Conservation (phyloP, 306 rosid genomes). For the Dalbergia oliveri region DNA sequence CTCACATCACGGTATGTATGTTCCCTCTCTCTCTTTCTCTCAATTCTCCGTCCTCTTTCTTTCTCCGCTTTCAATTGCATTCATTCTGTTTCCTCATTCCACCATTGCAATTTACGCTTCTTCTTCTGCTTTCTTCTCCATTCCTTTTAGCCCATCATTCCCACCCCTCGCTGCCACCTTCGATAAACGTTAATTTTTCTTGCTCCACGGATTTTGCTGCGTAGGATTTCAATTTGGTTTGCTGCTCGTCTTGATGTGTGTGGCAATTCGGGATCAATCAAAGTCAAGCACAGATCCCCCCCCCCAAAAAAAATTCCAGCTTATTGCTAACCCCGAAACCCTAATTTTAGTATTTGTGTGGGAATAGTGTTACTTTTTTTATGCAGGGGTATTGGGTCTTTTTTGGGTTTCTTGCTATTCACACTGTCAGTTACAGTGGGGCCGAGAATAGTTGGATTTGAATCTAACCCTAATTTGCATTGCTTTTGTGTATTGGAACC, state of each 20-base stretch:
- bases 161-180: not conserved
- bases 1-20: conserved; percentile 35
- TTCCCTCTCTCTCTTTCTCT: not conserved
- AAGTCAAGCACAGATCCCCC: not conserved
- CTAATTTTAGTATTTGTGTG: conserved; percentile 12
- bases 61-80: not conserved
- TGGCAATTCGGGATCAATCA: conserved; percentile 22
- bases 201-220: not conserved
- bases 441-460: conserved; percentile 2
- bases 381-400: not conserved
- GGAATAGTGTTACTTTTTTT: not conserved
- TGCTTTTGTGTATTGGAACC: conserved; percentile 31
- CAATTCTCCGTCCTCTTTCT: not conserved
- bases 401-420: not conserved
- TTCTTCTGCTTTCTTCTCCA: not conserved
- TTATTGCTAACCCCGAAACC: conserved; percentile 5
- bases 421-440: conserved; percentile 46
- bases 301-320: not conserved
- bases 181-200: not conserved
- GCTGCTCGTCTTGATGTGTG: not conserved
- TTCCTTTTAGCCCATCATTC: not conserved
- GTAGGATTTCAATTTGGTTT: not conserved
- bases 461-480: conserved; percentile 33
- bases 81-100: not conserved
- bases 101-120: not conserved